Evolutionary conservation across 169 alveolate genomes (phyloP).

Genomic region (Perkinsus olseni): DNA sequence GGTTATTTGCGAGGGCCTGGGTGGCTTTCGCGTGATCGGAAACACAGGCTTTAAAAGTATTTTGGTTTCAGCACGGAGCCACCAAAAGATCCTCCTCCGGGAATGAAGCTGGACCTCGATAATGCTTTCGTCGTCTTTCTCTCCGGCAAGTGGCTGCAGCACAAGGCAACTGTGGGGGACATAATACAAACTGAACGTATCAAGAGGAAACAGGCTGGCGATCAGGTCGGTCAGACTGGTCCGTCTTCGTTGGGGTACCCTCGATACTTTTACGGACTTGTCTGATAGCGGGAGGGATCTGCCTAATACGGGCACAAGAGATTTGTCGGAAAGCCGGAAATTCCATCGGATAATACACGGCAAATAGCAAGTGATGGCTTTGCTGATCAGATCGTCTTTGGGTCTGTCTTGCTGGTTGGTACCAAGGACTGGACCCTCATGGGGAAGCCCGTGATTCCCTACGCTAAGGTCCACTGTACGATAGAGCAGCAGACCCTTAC

Average conservation of each 20-base stretch:
- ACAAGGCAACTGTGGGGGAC: constrained; percentile 67
- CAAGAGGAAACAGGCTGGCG: constrained; percentile 60
- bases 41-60: too few relatives aligned
- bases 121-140: neutral
- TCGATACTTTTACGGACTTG: too few relatives aligned
- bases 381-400: constrained; percentile 60
- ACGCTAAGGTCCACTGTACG: constrained; percentile 66
- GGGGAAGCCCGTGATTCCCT: constrained; percentile 80
- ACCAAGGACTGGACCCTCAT: constrained; percentile 66
- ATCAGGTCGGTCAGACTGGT: neutral
- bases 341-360: too few relatives aligned
- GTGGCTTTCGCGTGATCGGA: too few relatives aligned
- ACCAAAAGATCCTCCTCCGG: neutral
- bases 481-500: constrained; percentile 72
- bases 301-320: too few relatives aligned
- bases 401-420: constrained; percentile 69
- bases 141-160: constrained; percentile 8
- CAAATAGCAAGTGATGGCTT: too few relatives aligned
- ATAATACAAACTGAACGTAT: constrained; percentile 67
- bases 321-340: too few relatives aligned
- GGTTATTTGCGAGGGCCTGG: too few relatives aligned
- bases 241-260: too few relatives aligned
- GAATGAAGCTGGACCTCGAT: neutral
- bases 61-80: too few relatives aligned
- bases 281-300: too few relatives aligned